Base-by-base conservation (phyloP, 441 rosid species). In the Corymbia calophylla region DNA sequence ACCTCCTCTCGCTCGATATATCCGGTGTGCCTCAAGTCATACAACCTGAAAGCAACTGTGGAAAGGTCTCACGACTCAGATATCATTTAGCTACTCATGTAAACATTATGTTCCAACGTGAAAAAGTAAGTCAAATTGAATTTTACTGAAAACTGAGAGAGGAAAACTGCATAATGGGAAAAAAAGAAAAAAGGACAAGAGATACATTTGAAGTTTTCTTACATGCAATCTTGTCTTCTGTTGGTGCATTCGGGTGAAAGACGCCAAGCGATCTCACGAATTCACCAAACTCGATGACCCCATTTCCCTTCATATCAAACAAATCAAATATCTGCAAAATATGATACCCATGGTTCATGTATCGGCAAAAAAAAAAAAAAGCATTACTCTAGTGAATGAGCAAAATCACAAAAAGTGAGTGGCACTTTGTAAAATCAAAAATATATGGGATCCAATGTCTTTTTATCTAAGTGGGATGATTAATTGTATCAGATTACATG, bases 1-100 rank as follows among this genome's bases (percentile, higher is more conserved):
- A 95, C 99, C 97, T 97, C 99, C 88, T 97, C 99, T 64, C 94
- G 91, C 92, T 97, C 99, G 12, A 97, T 97, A 91, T 91, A 97
- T 84, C 99, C 99, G 2, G 99, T 97, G 89, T 95, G 96, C 90
- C 96, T 93, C 87, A 97, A 89, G 94, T 97, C 98, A 68, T 97
- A 97, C 87, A 97, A 92, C 88, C 94, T 95, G 92, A 96, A 97
- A 92, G 99, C 97, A 95, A 96, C 99, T 97, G 96, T 88, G 90
- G 91, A 92, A 14, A 44, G 48, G 84, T 77, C n/a, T 77, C n/a
- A 77, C 1, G 18, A 77, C 53, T 23, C n/a, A 23, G 84, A 44
- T 77, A 44, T 44, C 11, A 77, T 77, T 7, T 77, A 77, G 29
- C n/a, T 77, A 77, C 84, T 44, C 48, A 39, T 39, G 84, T 44